A percentile compares a stretch with the other conserved stretches of the same genome.
Evolutionary conservation across 805 yeast genomes (phyloP).

Genomic region (Tetrapisispora pingtungensis): DNA sequence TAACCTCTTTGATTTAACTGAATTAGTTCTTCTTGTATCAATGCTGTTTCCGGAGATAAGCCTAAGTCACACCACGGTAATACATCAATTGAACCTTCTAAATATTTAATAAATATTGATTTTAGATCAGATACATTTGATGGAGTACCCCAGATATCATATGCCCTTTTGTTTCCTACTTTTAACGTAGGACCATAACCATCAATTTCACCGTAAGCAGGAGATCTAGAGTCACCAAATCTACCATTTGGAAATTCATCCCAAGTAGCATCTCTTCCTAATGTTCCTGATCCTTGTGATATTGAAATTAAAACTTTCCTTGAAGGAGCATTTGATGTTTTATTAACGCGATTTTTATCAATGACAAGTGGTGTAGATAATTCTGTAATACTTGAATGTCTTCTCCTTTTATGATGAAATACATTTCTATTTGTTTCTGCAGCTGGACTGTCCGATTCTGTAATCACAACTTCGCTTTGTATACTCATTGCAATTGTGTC

Average conservation of each 20-base stretch:
- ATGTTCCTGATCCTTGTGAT: constrained; percentile 71
- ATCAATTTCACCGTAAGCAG: constrained; percentile 96
- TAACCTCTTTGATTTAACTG: constrained; percentile 63
- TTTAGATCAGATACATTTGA: constrained; percentile 48
- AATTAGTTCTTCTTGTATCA: constrained; percentile 85
- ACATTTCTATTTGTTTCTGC: constrained; percentile 3
- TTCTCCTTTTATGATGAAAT: constrained; percentile 22
- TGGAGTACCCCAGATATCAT: constrained; percentile 75
- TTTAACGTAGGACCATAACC: constrained; percentile 93
- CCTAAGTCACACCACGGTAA: constrained; percentile 91
- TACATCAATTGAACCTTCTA: constrained; percentile 63
- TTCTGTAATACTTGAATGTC: constrained; percentile 19
- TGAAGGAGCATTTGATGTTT: constrained; percentile 23
- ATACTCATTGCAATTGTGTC: constrained; percentile 23
- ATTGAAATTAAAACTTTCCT: constrained; percentile 61
- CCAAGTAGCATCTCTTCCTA: constrained; percentile 91
- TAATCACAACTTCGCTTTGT: constrained; percentile 27
- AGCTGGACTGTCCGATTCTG: constrained; percentile 10
- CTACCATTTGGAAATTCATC: constrained; percentile 96
- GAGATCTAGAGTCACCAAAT: constrained; percentile 89
- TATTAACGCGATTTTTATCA: not conserved
- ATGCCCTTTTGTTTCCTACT: constrained; percentile 56
- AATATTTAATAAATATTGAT: constrained; percentile 56
- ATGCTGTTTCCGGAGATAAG: constrained; percentile 77
- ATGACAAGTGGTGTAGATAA: not conserved